Evolutionary conservation across 2,329 filamentous ascomycete genomes (phyloP).

Genomic region (Ophiocordyceps sinensis): DNA sequence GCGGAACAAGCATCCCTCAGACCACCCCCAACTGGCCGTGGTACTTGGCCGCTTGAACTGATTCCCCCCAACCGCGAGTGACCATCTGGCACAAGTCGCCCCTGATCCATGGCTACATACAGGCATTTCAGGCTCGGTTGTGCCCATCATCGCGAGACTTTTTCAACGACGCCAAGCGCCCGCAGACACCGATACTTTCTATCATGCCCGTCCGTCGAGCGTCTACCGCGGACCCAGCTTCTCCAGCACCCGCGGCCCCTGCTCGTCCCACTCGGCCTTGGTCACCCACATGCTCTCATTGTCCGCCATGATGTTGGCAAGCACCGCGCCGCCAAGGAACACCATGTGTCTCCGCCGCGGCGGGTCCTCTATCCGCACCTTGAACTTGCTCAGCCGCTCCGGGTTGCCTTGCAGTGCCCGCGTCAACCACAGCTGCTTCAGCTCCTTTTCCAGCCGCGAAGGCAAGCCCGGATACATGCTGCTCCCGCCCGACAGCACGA

Average conservation of each 20-base stretch:
- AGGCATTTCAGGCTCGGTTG: no score
- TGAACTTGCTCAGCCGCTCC: constrained; percentile 94
- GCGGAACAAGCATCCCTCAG: no score
- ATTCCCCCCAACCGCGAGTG: no score
- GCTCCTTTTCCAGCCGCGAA: constrained; percentile 88
- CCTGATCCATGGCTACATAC: no score
- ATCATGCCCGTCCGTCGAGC: background rate
- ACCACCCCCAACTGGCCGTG: no score
- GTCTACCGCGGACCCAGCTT: constrained; percentile 78
- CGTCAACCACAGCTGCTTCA: constrained; percentile 97
- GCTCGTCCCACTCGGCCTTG: constrained; percentile 93
- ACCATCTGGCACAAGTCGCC: no score
- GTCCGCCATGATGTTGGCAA: constrained; percentile 98
- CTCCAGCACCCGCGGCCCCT: constrained; percentile 70
- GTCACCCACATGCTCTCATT: constrained; percentile 99
- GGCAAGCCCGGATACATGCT: constrained; percentile 98
- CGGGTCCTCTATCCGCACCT: constrained; percentile 96
- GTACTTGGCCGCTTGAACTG: no score
- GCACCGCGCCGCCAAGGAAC: constrained; percentile 90
- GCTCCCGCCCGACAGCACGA: constrained; percentile 89
- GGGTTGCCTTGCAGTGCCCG: constrained; percentile 82
- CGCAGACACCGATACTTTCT: background rate
- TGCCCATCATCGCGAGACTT: no score
- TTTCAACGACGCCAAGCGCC: background rate
- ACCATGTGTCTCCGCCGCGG: constrained; percentile 96